Conservation (phyloP, 2,329 filamentous ascomycete species). For the Alternaria brassicicola region DNA sequence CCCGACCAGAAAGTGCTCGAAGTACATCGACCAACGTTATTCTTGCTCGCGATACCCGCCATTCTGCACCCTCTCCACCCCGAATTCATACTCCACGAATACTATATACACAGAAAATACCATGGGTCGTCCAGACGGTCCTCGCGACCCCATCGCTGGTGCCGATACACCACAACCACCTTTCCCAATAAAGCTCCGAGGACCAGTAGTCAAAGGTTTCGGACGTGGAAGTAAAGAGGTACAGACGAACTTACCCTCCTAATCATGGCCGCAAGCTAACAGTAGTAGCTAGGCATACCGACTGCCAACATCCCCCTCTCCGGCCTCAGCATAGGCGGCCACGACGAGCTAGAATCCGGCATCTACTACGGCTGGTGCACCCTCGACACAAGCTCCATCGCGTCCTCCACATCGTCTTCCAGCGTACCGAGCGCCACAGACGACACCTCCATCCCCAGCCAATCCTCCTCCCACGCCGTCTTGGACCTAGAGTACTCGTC, state of each 20-base stretch:
- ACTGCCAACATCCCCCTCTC: slow-evolving; percentile 83
- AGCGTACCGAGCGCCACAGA: slow-evolving; percentile 24
- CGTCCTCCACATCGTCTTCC: slow-evolving; percentile 41
- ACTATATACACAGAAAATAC: neutral
- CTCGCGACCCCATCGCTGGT: slow-evolving; percentile 66
- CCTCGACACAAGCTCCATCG: slow-evolving; percentile 60
- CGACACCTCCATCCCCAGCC: slow-evolving; percentile 16
- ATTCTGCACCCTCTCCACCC: neutral
- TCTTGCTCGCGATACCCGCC: neutral
- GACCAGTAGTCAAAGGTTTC: slow-evolving; percentile 89
- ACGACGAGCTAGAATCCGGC: slow-evolving; percentile 70
- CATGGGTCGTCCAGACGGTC: slow-evolving; percentile 36
- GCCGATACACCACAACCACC: slow-evolving; percentile 73
- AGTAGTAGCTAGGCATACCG: slow-evolving; percentile 81
- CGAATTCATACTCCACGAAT: no score
- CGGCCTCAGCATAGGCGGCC: slow-evolving; percentile 72
- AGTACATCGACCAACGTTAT: slow-evolving; percentile 1
- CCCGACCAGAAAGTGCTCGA: slow-evolving; percentile 20
- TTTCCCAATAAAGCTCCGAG: slow-evolving; percentile 82
- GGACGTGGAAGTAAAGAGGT: slow-evolving; percentile 93
- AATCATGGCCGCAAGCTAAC: neutral
- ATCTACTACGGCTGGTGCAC: slow-evolving; percentile 95
- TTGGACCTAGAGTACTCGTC: slow-evolving; percentile 32
- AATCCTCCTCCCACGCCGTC: slow-evolving; percentile 38
- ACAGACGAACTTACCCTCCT: slow-evolving; percentile 15